Evolutionary conservation across 805 yeast genomes (phyloP).

Genomic region (Huiozyma naganishii): DNA sequence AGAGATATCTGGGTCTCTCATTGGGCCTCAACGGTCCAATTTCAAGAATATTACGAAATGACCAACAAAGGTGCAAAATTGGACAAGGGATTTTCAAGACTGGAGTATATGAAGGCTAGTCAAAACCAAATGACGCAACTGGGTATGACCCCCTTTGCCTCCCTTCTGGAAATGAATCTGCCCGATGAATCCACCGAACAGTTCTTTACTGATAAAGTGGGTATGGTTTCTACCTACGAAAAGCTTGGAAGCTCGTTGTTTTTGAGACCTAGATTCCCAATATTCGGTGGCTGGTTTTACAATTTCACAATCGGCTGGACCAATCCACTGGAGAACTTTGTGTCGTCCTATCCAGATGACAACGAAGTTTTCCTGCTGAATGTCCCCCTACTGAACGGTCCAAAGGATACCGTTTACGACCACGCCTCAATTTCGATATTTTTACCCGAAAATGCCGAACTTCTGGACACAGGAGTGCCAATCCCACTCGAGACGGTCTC

Average conservation of each 20-base stretch:
- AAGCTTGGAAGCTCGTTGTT: slow-evolving; percentile 32
- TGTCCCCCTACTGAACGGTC: slow-evolving; percentile 67
- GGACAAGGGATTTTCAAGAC: slow-evolving; percentile 63
- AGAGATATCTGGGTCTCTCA: slow-evolving; percentile 88
- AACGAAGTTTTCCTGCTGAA: slow-evolving; percentile 45
- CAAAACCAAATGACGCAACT: neutral
- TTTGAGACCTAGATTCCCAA: slow-evolving; percentile 82
- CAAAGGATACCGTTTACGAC: slow-evolving; percentile 59
- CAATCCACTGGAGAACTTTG: slow-evolving; percentile 41
- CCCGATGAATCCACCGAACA: slow-evolving; percentile 46
- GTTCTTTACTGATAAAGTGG: slow-evolving; percentile 82
- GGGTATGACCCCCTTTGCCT: neutral
- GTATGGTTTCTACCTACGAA: slow-evolving; percentile 77
- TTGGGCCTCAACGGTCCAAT: slow-evolving; percentile 56
- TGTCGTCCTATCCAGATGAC: slow-evolving; percentile 32
- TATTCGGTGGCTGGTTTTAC: slow-evolving; percentile 93
- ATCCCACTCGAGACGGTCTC: slow-evolving; percentile 24
- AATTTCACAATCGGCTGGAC: slow-evolving; percentile 96
- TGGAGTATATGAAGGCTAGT: slow-evolving; percentile 46
- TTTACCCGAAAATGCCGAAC: slow-evolving; percentile 79
- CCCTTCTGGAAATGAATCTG: slow-evolving; percentile 1
- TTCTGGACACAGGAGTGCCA: slow-evolving; percentile 47
- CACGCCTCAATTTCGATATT: slow-evolving; percentile 48
- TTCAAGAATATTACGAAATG: slow-evolving; percentile 80
- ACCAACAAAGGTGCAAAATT: slow-evolving; percentile 67